Base-by-base conservation (phyloP, 257 asterid species). In the Capsicum rhomboideum region DNA sequence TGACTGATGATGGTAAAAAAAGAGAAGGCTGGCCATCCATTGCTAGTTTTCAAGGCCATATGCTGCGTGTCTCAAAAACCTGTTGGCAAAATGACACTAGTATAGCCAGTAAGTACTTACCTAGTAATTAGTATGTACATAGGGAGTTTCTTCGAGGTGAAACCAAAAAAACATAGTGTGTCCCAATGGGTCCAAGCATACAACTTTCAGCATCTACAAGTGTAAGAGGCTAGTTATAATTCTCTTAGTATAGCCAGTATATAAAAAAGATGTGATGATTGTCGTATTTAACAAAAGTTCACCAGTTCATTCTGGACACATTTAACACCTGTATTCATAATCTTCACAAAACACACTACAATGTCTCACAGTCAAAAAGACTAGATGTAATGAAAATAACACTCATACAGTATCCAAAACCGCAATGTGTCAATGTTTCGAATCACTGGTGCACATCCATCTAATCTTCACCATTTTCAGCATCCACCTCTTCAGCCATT, bases 401-500 rank as follows among this genome's bases (percentile, higher is more conserved):
- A 21, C 9, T 75, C 61, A 75, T 49, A 49, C 26, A 49, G 44
- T 46, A 2, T 75, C 59, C 61, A 75, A 46, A 52, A 49, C 42
- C 21, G 18, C 40, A 16, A 26, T 13, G 11, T 5, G 11, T 28
- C 72, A 14, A 6, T 49, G 81, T 75, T 16, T 49, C 26, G 81
- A 26, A 49, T 49, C 26, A 49, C 16, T 26, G 42, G 44, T 46
- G 61, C 44, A 74, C 2, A 7, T 49, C 42, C 58, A 49, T 14
- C 58, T 75, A 26, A 46, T 75, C 61, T 75, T 23, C 80, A 44
- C 80, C 80, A 74, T 46, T 74, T 74, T 26, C 81, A 2, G 81
- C 85, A 61, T 50, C 49, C 42, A 28, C 72, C 37, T 84, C 89
- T 63, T 84, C 89, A 64, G 87, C 87, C 74, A 84, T 66, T 55